Conservation (phyloP, 345 rosid species). For the Psidium guajava region DNA sequence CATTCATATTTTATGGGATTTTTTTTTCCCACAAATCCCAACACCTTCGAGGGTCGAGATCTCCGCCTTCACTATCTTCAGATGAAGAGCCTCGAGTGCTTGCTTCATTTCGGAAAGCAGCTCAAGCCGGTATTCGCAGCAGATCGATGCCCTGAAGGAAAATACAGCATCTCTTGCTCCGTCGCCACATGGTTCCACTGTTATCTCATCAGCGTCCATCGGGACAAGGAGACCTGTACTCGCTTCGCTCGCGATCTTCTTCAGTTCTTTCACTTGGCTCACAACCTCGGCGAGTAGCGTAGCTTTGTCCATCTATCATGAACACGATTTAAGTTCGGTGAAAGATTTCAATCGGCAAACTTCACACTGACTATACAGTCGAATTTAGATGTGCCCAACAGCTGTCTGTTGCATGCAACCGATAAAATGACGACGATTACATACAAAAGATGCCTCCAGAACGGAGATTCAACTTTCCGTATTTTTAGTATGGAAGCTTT, state of each 20-base stretch:
- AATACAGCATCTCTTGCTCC: conserved; percentile 3
- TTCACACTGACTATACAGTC: not conserved
- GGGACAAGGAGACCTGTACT: conserved; percentile 41
- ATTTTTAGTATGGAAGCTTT: not conserved
- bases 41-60: conserved; percentile 43
- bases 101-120: conserved; percentile 35
- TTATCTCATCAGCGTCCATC: conserved; percentile 42
- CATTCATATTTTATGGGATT: too few species aligned
- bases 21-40: too few species aligned
- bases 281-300: conserved; percentile 60
- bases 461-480: not conserved
- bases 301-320: conserved; percentile 63
- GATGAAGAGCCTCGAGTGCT: conserved; percentile 33
- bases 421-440: too few species aligned
- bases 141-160: conserved; percentile 30
- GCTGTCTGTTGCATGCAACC: not conserved
- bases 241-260: conserved; percentile 32
- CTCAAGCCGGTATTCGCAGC: conserved; percentile 38
- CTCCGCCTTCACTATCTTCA: conserved; percentile 33
- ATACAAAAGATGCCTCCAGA: too few species aligned
- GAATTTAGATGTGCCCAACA: not conserved
- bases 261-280: conserved; percentile 37
- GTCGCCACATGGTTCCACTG: conserved; percentile 20
- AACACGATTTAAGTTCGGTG: not conserved
- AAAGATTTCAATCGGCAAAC: not conserved